Percentiles rank a stretch among this genome's conserved stretches.
phyloP scores from a whole-genome alignment of 805 yeast species.

The Metschnikowia lochheadii region DNA sequence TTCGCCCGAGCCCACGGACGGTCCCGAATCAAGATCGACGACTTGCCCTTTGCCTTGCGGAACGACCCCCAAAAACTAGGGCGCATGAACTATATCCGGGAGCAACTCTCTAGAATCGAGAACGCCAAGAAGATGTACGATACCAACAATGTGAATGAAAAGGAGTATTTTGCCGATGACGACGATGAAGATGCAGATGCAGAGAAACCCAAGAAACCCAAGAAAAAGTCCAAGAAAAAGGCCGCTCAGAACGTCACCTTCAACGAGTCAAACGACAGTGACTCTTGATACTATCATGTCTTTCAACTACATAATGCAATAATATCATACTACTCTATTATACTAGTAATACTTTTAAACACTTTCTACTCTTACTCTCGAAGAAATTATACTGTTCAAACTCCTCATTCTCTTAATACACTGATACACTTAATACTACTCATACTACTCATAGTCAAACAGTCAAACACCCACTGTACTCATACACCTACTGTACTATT shows the following conservation, averaged over 20 bases:
- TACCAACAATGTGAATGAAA: constrained; percentile 23
- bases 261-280: constrained; percentile 17
- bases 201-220: constrained; percentile 10
- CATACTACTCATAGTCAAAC: no score
- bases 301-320: no score
- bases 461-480: no score
- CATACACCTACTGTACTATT: no score
- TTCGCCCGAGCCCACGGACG: constrained; percentile 39
- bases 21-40: constrained; percentile 38
- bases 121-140: constrained; percentile 40
- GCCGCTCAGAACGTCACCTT: constrained; percentile 8
- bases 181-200: constrained; percentile 19
- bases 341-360: no score
- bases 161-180: constrained; percentile 15
- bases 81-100: constrained; percentile 37
- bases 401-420: no score
- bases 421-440: no score
- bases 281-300: not conserved
- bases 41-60: constrained; percentile 37
- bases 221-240: constrained; percentile 9
- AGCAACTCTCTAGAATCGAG: constrained; percentile 35
- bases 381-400: no score
- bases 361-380: no score
- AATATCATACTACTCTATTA: no score
- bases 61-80: constrained; percentile 42